A percentile compares a stretch with the other conserved stretches of the same genome.
Conservation (phyloP, 2,329 filamentous ascomycete species). For the Tetracladium maxilliforme region DNA sequence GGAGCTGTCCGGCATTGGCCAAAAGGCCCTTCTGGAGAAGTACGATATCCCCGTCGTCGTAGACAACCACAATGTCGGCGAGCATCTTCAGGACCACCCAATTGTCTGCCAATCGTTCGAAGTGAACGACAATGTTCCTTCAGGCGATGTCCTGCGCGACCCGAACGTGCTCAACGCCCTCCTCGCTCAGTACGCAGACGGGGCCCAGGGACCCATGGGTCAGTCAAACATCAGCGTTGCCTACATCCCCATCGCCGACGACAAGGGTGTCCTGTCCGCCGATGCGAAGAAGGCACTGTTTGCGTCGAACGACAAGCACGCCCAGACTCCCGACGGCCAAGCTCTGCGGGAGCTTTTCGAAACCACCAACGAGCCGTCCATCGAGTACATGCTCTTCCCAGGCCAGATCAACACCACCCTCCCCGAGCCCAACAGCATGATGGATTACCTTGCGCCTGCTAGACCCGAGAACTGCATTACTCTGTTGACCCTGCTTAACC, state of each 20-base stretch:
- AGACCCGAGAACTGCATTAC: constrained; percentile 31
- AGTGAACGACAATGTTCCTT: constrained; percentile 15
- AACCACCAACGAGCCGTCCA: constrained; percentile 13
- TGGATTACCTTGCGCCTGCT: constrained; percentile 55
- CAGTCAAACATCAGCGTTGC: constrained; percentile 17
- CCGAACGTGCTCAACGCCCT: constrained; percentile 14
- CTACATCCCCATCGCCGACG: constrained; percentile 17
- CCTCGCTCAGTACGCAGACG: constrained; percentile 14
- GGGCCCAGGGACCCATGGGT: constrained; percentile 14
- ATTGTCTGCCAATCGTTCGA: constrained; percentile 13
- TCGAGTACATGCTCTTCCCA: constrained; percentile 19
- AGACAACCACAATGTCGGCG: constrained; percentile 7
- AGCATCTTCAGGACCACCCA: constrained; percentile 10
- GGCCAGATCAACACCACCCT: constrained; percentile 11
- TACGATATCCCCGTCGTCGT: constrained; percentile 6
- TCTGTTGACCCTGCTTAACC: constrained; percentile 36
- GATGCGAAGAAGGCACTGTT: constrained; percentile 12
- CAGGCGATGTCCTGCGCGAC: constrained; percentile 18
- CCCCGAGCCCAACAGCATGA: constrained; percentile 44
- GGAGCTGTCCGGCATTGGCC: constrained; percentile 18
- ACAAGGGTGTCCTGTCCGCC: constrained; percentile 10
- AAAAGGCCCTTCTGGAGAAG: constrained; percentile 5
- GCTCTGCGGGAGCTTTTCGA: constrained; percentile 29
- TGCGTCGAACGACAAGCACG: constrained; percentile 17
- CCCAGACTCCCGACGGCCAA: constrained; percentile 60